Conservation (phyloP, 2,329 filamentous ascomycete genomes). For the Dothistroma pini region DNA sequence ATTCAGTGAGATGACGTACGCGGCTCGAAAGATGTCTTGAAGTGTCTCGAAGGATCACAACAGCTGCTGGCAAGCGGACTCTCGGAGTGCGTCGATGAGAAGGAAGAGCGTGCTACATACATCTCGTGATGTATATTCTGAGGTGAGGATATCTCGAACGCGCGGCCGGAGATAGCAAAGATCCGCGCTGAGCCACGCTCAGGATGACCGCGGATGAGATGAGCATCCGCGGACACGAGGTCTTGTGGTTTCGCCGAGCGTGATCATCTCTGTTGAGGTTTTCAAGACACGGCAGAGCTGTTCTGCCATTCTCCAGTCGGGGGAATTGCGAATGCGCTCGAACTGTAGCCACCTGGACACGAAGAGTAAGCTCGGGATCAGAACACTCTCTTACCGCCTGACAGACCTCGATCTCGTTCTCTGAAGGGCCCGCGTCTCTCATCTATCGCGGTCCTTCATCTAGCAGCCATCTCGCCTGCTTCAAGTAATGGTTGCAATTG, state of each 20-base stretch:
- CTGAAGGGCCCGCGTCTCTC: neutral
- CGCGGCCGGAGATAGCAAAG: too few relatives aligned
- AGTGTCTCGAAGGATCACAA: neutral
- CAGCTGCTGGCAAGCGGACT: neutral
- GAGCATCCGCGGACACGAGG: too few relatives aligned
- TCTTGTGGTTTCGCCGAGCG: too few relatives aligned
- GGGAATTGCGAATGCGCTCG: neutral
- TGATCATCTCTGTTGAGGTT: neutral
- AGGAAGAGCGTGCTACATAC: neutral
- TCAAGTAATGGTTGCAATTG: constrained; percentile 1
- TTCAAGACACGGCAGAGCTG: neutral
- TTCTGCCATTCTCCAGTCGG: neutral
- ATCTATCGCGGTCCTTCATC: neutral
- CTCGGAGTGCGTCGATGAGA: neutral
- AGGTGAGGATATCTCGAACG: too few relatives aligned
- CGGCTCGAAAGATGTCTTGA: neutral
- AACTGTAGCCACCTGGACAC: neutral
- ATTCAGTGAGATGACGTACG: neutral
- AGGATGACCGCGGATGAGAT: too few relatives aligned
- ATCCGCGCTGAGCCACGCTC: too few relatives aligned
- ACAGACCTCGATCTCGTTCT: neutral
- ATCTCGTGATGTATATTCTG: too few relatives aligned
- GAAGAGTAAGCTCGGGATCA: neutral
- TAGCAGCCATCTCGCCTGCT: neutral
- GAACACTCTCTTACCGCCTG: neutral